Conservation (phyloP, 176 grass and related monocot genomes). For the Ampelocalamus luodianensis region DNA sequence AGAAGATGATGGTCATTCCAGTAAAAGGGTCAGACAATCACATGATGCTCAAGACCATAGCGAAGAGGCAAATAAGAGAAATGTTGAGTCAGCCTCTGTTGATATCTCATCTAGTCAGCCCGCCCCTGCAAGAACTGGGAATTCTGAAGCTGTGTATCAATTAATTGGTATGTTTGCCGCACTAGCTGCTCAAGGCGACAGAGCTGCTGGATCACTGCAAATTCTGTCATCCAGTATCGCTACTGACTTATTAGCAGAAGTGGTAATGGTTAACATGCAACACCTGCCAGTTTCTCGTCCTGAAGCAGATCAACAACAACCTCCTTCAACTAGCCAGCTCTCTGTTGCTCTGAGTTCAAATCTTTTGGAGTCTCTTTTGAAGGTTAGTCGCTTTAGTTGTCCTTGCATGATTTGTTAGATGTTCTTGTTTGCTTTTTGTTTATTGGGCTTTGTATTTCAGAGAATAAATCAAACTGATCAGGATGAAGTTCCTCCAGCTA, state of each 20-base stretch:
- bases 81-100: constrained; percentile 33
- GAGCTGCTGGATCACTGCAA: constrained; percentile 72
- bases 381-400: constrained; percentile 46
- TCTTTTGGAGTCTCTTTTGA: constrained; percentile 62
- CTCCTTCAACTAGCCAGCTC: constrained; percentile 39
- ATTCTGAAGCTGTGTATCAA: constrained; percentile 89
- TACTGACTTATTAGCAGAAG: constrained; percentile 87
- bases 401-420: constrained; percentile 21
- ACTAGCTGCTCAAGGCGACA: constrained; percentile 84
- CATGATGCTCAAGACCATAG: constrained; percentile 45
- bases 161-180: constrained; percentile 92
- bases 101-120: constrained; percentile 46
- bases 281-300: constrained; percentile 69
- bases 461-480: constrained; percentile 43
- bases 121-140: constrained; percentile 50
- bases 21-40: constrained; percentile 68
- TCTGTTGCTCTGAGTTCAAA: constrained; percentile 27
- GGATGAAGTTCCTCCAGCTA: constrained; percentile 39
- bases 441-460: constrained; percentile 48
- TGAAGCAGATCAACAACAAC: constrained; percentile 53
- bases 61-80: constrained; percentile 42
- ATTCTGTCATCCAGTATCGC: constrained; percentile 88
- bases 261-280: constrained; percentile 92
- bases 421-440: constrained; percentile 31
- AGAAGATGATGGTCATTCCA: constrained; percentile 64